Percentiles rank a stretch among this genome's conserved stretches.
Conservation (phyloP, 2,329 filamentous ascomycete species). For the Pseudodiploospora longispora region DNA sequence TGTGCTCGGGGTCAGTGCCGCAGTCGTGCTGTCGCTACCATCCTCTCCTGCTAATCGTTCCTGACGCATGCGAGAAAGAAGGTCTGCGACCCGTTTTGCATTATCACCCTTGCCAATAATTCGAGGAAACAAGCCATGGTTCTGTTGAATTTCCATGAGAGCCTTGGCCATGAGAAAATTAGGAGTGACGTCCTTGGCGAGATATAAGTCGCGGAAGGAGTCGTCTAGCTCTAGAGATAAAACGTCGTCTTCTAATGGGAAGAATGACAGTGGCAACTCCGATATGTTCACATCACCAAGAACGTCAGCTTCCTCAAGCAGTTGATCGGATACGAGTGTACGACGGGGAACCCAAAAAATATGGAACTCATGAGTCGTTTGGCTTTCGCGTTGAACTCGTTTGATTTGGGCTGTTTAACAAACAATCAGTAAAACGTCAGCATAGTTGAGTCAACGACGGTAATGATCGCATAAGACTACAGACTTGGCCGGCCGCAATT, state of each 20-base stretch:
- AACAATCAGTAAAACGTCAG: not conserved
- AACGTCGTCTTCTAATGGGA: slow-evolving; percentile 85
- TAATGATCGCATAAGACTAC: not conserved
- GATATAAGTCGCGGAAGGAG: slow-evolving; percentile 78
- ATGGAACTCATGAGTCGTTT: slow-evolving; percentile 89
- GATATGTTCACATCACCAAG: slow-evolving; percentile 85
- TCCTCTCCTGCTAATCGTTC: slow-evolving; percentile 78
- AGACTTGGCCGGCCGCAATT: not conserved
- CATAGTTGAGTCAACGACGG: not conserved
- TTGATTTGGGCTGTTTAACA: slow-evolving; percentile 71
- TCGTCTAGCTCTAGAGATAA: slow-evolving; percentile 85
- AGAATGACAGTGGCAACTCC: slow-evolving; percentile 82
- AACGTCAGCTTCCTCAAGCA: slow-evolving; percentile 88
- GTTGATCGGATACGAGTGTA: slow-evolving; percentile 81
- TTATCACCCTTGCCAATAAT: slow-evolving; percentile 96
- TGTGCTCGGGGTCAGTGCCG: slow-evolving; percentile 75
- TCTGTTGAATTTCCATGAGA: slow-evolving; percentile 87
- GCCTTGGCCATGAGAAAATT: slow-evolving; percentile 83
- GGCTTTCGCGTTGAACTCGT: slow-evolving; percentile 76
- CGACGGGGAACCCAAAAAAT: slow-evolving; percentile 94
- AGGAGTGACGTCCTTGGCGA: slow-evolving; percentile 86
- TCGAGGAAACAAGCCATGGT: slow-evolving; percentile 86
- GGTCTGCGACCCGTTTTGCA: slow-evolving; percentile 77
- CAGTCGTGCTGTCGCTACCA: slow-evolving; percentile 49
- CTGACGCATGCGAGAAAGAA: slow-evolving; percentile 84